A percentile compares a stretch with the other conserved stretches of the same genome.
These are phyloP conservation scores for Musa acuminata DNA, from an alignment of 176 grass and related monocot species.

Conservation along the genomic window DNA sequence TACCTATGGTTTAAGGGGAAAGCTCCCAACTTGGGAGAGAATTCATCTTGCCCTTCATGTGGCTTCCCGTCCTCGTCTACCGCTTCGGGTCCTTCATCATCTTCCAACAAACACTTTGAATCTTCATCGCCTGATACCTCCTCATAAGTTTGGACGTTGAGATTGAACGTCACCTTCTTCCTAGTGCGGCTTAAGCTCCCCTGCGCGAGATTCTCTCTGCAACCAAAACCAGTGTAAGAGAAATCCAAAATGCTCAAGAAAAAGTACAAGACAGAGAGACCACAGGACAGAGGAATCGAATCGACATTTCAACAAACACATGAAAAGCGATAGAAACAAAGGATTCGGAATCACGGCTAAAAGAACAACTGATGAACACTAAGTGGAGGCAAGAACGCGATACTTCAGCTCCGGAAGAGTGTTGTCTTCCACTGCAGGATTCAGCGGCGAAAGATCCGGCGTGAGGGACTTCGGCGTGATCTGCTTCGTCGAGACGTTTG, in stretches of 20 bases:
- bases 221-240: neutral
- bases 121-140: neutral
- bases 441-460: conserved; percentile 19
- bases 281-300: neutral
- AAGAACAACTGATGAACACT: neutral
- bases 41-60: conserved; percentile 22
- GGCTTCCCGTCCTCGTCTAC: conserved; percentile 13
- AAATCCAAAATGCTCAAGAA: neutral
- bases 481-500: conserved; percentile 19
- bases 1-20: conserved; percentile 83
- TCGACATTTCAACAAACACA: neutral
- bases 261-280: neutral
- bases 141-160: conserved; percentile 71
- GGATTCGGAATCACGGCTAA: neutral
- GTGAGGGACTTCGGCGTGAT: conserved; percentile 26
- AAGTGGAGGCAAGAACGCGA: no score
- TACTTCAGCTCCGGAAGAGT: conserved; percentile 38
- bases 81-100: conserved; percentile 15
- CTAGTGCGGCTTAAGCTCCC: conserved; percentile 30
- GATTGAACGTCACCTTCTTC: conserved; percentile 97
- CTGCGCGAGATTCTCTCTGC: conserved; percentile 62
- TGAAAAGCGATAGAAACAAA: neutral
- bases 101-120: conserved; percentile 10
- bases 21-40: conserved; percentile 29
- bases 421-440: conserved; percentile 28